Evolutionary conservation across 2,329 filamentous ascomycete genomes (phyloP), one percentile per base, ranked within the genome.

Genomic region (Lachnellula willkommii): DNA sequence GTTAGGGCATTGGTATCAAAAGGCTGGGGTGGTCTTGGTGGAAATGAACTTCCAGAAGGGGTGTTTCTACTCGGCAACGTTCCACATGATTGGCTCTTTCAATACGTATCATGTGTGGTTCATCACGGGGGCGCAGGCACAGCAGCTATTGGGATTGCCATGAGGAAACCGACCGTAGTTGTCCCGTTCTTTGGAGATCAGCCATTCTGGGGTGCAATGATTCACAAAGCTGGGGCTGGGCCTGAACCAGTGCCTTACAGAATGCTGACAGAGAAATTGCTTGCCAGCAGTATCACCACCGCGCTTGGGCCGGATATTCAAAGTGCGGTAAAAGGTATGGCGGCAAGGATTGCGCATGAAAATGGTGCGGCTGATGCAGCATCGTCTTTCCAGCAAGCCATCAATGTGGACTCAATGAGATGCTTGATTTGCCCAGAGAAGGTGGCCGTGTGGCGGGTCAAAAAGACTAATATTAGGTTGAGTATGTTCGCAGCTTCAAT

Each of bases 121-220:
- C 87, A 89, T 58, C 87, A 90, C 60, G 87, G 87, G 20, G 87
- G 87, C 9, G 88, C 88, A 1, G 87, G 87, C 2, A 90, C 87
- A 0, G 89, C 86, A 0, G 88, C 88, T 3, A 87, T 87, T 48
- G 85, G 86, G 1, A 76, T 91, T 45, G 87, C 87, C 66, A 85
- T 81, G 58, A 87, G 80, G 2, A 81, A 79, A 63, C 88, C 88
- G 0, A 90, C 85, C 7, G 86, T 89, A 78, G 69, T 75, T 47
- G 80, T 90, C 28, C 84, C 90, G 2, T 91, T 91, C 72, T 90
- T 90, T 60, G 88, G 87, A 2, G 88, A 91, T 66, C 88, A 91
- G 35, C 80, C 85, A 45, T 90, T 90, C 66, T 90, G 88, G 88
- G 88, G 87, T 4, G 76, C 77, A 15, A 88, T 88, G 82, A 76